These are phyloP conservation scores for Rubia tinctorum DNA, from an alignment of 305 asterid species.

Conservation along the genomic window DNA sequence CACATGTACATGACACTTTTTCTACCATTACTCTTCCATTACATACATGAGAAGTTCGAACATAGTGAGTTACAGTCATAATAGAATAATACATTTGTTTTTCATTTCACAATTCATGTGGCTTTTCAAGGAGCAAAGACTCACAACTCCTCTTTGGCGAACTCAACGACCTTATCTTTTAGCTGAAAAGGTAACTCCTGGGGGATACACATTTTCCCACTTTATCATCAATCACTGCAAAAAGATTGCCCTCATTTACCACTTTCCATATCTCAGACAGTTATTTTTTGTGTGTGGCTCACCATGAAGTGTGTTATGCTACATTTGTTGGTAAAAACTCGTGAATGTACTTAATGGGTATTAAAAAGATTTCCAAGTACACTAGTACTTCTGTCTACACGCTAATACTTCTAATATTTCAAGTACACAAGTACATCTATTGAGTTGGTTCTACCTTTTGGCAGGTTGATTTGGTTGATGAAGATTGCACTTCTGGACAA, in stretches of 20 bases:
- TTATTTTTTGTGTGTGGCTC: background rate
- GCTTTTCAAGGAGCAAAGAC: conserved; percentile 86
- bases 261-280: background rate
- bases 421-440: background rate
- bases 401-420: background rate
- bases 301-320: background rate
- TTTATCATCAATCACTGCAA: background rate
- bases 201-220: background rate
- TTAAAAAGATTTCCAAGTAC: too few relatives aligned
- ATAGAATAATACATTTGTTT: background rate
- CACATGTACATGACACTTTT: background rate
- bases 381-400: background rate
- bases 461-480: conserved; percentile 64
- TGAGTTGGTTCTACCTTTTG: background rate
- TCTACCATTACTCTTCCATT: background rate
- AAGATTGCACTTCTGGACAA: conserved; percentile 43
- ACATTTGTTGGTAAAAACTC: background rate
- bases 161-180: conserved; percentile 70
- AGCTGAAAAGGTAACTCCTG: conserved; percentile 69
- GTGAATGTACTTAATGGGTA: background rate
- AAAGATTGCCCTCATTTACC: background rate
- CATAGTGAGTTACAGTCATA: background rate
- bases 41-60: background rate
- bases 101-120: conserved; percentile 57
- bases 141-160: conserved; percentile 84